A percentile compares a stretch with the other conserved stretches of the same genome.
phyloP scores from a whole-genome alignment of 2,329 filamentous ascomycete species.

The Pseudocercospora ulei region DNA sequence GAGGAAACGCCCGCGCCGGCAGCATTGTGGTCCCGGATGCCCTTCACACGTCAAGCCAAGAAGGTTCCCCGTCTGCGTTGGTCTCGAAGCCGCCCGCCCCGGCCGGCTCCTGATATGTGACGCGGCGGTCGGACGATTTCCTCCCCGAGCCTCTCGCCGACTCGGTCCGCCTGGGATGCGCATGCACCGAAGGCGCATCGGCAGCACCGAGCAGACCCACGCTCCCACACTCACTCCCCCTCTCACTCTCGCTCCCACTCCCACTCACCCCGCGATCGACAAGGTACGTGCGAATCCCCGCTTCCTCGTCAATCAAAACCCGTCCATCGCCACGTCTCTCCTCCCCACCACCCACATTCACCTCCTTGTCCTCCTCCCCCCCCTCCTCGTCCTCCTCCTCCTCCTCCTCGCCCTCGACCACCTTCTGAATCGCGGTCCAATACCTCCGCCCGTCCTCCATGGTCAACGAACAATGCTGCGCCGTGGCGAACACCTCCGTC shows the following conservation, averaged over 20 bases:
- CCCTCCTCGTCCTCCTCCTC: background rate
- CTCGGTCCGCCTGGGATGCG: no score
- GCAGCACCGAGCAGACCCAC: background rate
- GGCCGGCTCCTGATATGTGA: background rate
- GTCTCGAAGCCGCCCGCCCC: background rate
- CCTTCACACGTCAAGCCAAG: slow-evolving; percentile 2
- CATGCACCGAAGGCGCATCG: background rate
- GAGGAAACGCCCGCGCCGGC: no score
- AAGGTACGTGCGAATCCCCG: no score
- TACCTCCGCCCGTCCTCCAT: slow-evolving; percentile 6
- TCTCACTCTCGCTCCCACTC: background rate
- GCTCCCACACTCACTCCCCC: background rate
- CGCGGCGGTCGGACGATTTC: background rate
- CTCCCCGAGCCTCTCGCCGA: no score
- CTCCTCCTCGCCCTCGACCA: background rate
- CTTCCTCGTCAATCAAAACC: no score
- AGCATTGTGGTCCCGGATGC: no score
- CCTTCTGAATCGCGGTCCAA: slow-evolving; percentile 2
- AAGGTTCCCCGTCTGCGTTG: slow-evolving; percentile 2
- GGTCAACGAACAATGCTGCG: slow-evolving; percentile 1
- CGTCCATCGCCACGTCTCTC: no score
- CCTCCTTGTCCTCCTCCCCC: background rate
- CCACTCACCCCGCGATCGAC: no score
- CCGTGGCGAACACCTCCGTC: background rate
- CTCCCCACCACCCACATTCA: background rate